phyloP scores from a whole-genome alignment of 2,329 filamentous ascomycete genomes.

The Penicillium sp. region DNA sequence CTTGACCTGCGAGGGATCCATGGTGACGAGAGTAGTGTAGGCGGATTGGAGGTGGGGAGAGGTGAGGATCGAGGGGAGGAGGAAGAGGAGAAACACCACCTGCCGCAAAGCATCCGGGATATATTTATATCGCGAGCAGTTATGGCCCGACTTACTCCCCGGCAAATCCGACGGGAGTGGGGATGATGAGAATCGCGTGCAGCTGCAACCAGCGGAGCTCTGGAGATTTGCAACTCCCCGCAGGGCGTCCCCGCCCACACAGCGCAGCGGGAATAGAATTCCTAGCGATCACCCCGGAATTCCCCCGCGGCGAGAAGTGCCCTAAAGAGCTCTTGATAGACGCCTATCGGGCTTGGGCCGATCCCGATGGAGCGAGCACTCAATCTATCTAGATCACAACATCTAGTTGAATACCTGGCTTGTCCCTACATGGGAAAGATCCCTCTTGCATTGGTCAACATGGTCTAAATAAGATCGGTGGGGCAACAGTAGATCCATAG shows the following conservation, averaged over 20 bases:
- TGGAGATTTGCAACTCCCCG: background rate
- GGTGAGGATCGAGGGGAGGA: background rate
- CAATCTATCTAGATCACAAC: too few relatives aligned
- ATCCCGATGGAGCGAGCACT: too few relatives aligned
- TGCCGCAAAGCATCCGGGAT: too few relatives aligned
- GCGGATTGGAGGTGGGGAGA: background rate
- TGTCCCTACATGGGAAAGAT: too few relatives aligned
- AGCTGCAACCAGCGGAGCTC: too few relatives aligned
- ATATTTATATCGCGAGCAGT: background rate
- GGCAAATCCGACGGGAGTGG: background rate
- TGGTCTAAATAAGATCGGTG: background rate
- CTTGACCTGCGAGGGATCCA: conserved; percentile 45
- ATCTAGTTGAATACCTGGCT: too few relatives aligned
- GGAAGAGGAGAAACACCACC: too few relatives aligned
- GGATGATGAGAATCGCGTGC: too few relatives aligned
- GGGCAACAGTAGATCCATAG: background rate
- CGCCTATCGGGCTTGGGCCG: too few relatives aligned
- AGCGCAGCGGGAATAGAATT: background rate
- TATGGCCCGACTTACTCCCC: background rate
- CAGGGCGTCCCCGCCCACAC: background rate
- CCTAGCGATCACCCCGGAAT: background rate
- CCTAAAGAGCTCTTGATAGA: too few relatives aligned
- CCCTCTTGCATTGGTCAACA: background rate
- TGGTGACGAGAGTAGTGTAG: conserved; percentile 18
- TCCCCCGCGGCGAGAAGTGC: too few relatives aligned